Evolutionary conservation across 177 flowering plant species (phyloP).

Genomic region (Vitis hybrid): DNA sequence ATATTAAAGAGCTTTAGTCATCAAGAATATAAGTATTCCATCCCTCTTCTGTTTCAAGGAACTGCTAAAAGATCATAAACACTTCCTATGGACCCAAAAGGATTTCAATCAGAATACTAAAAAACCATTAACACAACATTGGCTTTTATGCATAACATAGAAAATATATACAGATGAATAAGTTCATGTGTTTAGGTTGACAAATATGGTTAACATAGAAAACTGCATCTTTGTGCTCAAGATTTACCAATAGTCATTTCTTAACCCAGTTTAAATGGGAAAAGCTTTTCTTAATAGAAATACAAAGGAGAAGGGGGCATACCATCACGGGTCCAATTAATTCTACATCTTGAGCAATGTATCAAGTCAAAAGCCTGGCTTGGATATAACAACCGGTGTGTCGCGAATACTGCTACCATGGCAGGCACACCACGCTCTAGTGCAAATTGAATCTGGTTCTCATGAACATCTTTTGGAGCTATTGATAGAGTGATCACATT

Average conservation of each 20-base stretch:
- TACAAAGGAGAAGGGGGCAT: constrained; percentile 7
- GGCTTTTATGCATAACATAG: not conserved
- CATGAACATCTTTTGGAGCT: constrained; percentile 69
- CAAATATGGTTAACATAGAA: no score
- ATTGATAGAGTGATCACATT: constrained; percentile 59
- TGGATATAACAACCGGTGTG: constrained; percentile 55
- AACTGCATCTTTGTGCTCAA: no score
- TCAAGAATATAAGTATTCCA: not conserved
- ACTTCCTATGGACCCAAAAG: not conserved
- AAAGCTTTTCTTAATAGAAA: not conserved
- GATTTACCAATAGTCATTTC: no score
- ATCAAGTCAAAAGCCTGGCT: constrained; percentile 74
- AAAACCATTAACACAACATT: not conserved
- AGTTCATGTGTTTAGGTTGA: not conserved
- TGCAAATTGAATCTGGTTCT: constrained; percentile 70
- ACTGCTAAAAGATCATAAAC: not conserved
- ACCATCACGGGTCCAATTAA: constrained; percentile 69
- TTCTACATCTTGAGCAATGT: constrained; percentile 65
- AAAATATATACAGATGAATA: not conserved
- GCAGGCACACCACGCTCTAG: constrained; percentile 76
- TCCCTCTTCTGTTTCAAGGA: not conserved
- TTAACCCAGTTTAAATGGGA: not conserved
- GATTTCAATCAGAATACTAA: not conserved
- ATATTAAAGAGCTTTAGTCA: not conserved
- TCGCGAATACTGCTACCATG: constrained; percentile 61